Evolutionary conservation across 1,284 basidiomycete genomes (phyloP).

Genomic region (Apiotrichum gamsii): DNA sequence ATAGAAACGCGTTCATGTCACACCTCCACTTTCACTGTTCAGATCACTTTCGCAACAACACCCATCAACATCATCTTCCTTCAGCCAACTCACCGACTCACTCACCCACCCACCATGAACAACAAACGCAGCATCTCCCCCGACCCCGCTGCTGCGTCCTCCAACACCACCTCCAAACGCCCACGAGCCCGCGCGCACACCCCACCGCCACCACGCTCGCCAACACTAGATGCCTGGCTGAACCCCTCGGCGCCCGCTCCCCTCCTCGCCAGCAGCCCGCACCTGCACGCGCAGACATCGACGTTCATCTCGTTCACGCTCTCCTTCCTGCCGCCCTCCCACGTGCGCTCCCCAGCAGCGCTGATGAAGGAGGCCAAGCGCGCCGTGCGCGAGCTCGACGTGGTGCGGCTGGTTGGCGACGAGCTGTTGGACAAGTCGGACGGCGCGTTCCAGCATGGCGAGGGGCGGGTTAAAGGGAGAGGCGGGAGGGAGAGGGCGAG

Average conservation of each 20-base stretch:
- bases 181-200: slow-evolving; percentile 12
- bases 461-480: slow-evolving; percentile 18
- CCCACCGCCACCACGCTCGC: slow-evolving; percentile 6
- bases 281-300: slow-evolving; percentile 30
- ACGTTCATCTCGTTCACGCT: slow-evolving; percentile 37
- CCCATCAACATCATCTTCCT: neutral
- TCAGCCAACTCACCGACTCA: neutral
- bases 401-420: slow-evolving; percentile 26
- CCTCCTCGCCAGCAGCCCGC: slow-evolving; percentile 29
- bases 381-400: slow-evolving; percentile 36
- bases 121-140: slow-evolving; percentile 5
- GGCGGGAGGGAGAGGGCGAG: slow-evolving; percentile 30
- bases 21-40: neutral
- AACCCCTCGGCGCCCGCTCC: slow-evolving; percentile 27
- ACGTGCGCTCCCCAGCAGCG: slow-evolving; percentile 18
- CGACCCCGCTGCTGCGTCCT: too few relatives aligned
- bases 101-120: neutral
- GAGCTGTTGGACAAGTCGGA: slow-evolving; percentile 23
- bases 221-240: slow-evolving; percentile 36
- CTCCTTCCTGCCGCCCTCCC: slow-evolving; percentile 24
- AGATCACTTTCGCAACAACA: too few relatives aligned
- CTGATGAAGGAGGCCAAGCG: slow-evolving; percentile 32
- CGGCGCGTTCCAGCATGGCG: slow-evolving; percentile 35
- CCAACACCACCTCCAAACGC: slow-evolving; percentile 1
- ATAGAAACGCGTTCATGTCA: neutral